Evolutionary conservation across 441 rosid species (phyloP), one percentile per base, ranked within the genome.

Genomic region (Gossypium trilobum): DNA sequence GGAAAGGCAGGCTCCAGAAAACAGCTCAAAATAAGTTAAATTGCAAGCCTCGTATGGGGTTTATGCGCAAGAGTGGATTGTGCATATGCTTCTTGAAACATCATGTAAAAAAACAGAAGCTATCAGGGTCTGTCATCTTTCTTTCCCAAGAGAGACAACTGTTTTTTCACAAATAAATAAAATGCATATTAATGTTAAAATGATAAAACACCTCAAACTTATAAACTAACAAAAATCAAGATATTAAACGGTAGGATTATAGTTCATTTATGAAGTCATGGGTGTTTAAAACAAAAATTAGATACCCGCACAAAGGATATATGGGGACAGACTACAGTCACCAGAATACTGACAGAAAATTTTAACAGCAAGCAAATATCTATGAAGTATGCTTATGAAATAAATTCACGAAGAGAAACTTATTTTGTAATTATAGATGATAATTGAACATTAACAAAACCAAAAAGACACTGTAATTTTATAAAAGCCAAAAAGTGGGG

Each of bases 331-430:
- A 48, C 22, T n/a, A 22, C 13, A 4, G 42, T 23, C 55, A 23
- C 16, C 13, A 14, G 68, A 20, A 4, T 10, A 13, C 14, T 27
- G 44, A 60, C 14, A 60, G 59, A 55, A 54, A 55, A 8, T 55
- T 14, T 63, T 36, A 69, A 69, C 72, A 69, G 31, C 50, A 17
- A 11, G 44, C 17, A 51, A 52, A 10, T 52, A 51, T 9, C 10
- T 17, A 31, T 52, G 61, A 54, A 69, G 6, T 19, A 42, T 17
- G 17, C 48, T 68, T 68, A 52, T 51, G 61, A 69, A 51, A 69
- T 31, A n/a, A 25, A 48, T 50, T 67, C 20, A 5, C 23, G n/a
- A 14, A 7, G 14, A 48, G 60, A 68, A 51, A 29, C 50, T 10
- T 27, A 39, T 52, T 52, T 52, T 54, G 16, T 17, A 54, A 19